A percentile compares a stretch with the other conserved stretches of the same genome.
Evolutionary conservation across 805 yeast species (phyloP).

Genomic region (Scheffersomyces stipitis): DNA sequence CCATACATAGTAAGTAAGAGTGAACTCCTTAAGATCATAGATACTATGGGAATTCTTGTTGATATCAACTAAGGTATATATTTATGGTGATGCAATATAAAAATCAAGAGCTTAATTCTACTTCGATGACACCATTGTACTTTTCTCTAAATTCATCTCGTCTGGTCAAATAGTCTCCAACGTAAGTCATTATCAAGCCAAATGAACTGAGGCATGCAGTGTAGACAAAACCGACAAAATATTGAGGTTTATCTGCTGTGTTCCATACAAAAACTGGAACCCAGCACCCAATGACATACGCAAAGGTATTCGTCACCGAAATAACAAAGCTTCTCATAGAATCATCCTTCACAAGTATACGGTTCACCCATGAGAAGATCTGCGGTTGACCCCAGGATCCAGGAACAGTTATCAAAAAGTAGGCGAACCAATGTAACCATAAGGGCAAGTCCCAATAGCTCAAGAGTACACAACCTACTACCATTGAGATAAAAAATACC

Average conservation of each 20-base stretch:
- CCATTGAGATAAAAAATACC: slow-evolving; percentile 11
- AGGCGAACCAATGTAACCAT: slow-evolving; percentile 20
- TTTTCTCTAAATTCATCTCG: slow-evolving; percentile 15
- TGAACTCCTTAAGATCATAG: background rate
- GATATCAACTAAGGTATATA: background rate
- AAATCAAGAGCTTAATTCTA: background rate
- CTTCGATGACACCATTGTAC: background rate
- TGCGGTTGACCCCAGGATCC: slow-evolving; percentile 20
- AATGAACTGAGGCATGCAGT: slow-evolving; percentile 30
- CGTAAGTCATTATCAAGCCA: slow-evolving; percentile 28
- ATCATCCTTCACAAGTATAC: slow-evolving; percentile 22
- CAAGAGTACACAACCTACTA: slow-evolving; percentile 17
- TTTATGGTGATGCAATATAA: too few species aligned
- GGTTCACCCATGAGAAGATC: slow-evolving; percentile 22
- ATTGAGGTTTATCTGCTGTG: slow-evolving; percentile 34
- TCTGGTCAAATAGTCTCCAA: slow-evolving; percentile 17
- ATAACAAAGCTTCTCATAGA: slow-evolving; percentile 36
- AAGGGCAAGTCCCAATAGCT: slow-evolving; percentile 19
- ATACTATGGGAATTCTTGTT: background rate
- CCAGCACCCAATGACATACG: slow-evolving; percentile 43
- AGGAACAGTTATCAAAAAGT: slow-evolving; percentile 17
- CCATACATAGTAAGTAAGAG: background rate
- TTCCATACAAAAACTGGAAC: slow-evolving; percentile 43
- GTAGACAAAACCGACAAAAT: slow-evolving; percentile 39
- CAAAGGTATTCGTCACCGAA: slow-evolving; percentile 40